A percentile compares a stretch with the other conserved stretches of the same genome.
These are phyloP conservation scores for Cutaneotrichosporon cyanovorans DNA, from an alignment of 1,284 basidiomycete genomes.

Conservation along the genomic window DNA sequence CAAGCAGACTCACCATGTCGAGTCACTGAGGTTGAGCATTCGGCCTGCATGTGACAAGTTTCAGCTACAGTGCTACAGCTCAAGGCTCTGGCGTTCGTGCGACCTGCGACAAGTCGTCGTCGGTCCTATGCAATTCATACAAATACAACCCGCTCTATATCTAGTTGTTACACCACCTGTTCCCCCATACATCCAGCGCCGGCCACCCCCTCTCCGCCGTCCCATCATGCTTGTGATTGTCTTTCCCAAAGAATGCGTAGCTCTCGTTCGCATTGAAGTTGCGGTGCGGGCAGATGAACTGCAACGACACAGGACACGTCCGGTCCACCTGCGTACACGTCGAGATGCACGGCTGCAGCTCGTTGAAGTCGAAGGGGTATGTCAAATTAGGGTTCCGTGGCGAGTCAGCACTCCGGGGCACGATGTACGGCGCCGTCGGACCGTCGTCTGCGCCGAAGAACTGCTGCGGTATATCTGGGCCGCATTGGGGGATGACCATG, in stretches of 20 bases:
- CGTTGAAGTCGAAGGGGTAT: constrained; percentile 49
- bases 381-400: constrained; percentile 29
- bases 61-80: too few relatives aligned
- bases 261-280: constrained; percentile 59
- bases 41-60: too few relatives aligned
- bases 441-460: constrained; percentile 30
- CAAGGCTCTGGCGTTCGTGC: too few relatives aligned
- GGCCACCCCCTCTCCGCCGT: constrained; percentile 49
- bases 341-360: constrained; percentile 69
- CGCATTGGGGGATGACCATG: constrained; percentile 63
- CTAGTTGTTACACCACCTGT: constrained; percentile 66
- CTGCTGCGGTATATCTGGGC: constrained; percentile 32
- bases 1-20: too few relatives aligned
- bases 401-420: constrained; percentile 49
- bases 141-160: too few relatives aligned
- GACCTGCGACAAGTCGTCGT: too few relatives aligned
- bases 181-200: constrained; percentile 65
- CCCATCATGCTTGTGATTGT: constrained; percentile 47
- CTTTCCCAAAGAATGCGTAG: constrained; percentile 60
- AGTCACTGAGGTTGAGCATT: too few relatives aligned
- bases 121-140: too few relatives aligned
- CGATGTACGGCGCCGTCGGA: constrained; percentile 21
- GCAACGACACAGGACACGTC: constrained; percentile 64
- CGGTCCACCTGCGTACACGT: constrained; percentile 66
- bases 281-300: constrained; percentile 62